Conservation (phyloP, 352 stramenopile species). For the Pythium monospermum region DNA sequence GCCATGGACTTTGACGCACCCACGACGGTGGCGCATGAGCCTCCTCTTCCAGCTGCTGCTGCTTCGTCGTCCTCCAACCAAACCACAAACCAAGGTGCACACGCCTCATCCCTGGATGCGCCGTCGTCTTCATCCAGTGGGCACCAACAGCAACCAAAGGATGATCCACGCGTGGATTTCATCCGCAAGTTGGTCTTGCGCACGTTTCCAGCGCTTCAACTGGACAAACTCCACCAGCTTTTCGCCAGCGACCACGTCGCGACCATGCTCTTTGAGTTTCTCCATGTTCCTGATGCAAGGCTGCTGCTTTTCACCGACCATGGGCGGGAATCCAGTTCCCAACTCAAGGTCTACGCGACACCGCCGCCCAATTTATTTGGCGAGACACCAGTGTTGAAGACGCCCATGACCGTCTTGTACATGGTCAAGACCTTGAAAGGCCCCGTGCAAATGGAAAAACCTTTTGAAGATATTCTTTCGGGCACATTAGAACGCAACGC, state of each 20-base stretch:
- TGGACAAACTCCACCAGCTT: constrained; percentile 47
- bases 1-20: too few relatives aligned
- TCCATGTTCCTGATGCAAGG: constrained; percentile 52
- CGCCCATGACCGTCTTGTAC: constrained; percentile 60
- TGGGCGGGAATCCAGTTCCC: constrained; percentile 43
- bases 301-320: constrained; percentile 73
- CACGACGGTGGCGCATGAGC: too few relatives aligned
- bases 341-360: constrained; percentile 57
- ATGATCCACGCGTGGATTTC: constrained; percentile 62
- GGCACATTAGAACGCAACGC: constrained; percentile 71
- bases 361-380: constrained; percentile 47
- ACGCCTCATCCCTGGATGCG: too few relatives aligned
- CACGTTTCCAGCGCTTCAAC: constrained; percentile 61
- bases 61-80: constrained; percentile 3
- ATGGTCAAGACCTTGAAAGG: constrained; percentile 67
- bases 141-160: constrained; percentile 39
- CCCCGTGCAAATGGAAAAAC: constrained; percentile 49
- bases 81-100: too few relatives aligned
- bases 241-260: constrained; percentile 63
- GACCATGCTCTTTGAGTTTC: constrained; percentile 62
- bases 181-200: constrained; percentile 55
- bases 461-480: constrained; percentile 67
- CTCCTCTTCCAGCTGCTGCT: too few relatives aligned
- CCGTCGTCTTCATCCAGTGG: too few relatives aligned
- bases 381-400: constrained; percentile 17